phyloP scores from a whole-genome alignment of 257 asterid species.

The Petrea volubilis region DNA sequence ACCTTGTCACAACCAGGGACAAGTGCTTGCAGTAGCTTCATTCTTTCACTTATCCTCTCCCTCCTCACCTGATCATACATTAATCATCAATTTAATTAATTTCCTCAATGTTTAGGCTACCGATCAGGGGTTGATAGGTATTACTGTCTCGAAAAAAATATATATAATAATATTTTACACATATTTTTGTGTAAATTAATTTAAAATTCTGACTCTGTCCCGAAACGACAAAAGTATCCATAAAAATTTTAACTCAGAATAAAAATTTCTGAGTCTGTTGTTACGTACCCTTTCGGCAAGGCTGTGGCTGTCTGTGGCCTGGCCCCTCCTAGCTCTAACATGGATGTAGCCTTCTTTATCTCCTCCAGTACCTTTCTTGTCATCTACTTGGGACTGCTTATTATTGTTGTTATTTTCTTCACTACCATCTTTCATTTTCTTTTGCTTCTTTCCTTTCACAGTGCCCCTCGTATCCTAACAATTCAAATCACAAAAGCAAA shows the following conservation, averaged over 20 bases:
- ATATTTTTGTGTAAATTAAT: no score
- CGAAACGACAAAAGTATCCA: no score
- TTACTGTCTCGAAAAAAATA: no score
- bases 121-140: no score
- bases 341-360: conserved; percentile 59
- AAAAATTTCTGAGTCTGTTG: no score
- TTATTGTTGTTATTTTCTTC: conserved; percentile 42
- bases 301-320: conserved; percentile 91
- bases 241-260: no score
- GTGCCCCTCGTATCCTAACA: conserved; percentile 35
- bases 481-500: background rate
- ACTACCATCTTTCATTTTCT: conserved; percentile 29
- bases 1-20: conserved; percentile 95
- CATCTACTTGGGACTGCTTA: conserved; percentile 11
- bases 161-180: no score
- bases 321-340: conserved; percentile 94
- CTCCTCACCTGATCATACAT: conserved; percentile 62
- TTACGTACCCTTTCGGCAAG: conserved; percentile 80
- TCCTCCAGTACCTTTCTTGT: conserved; percentile 32
- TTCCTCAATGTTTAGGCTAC: background rate
- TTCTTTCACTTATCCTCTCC: conserved; percentile 84
- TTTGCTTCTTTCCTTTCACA: conserved; percentile 42
- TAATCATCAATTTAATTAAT: background rate
- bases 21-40: conserved; percentile 75
- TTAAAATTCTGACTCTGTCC: no score